A percentile compares a stretch with the other conserved stretches of the same genome.
phyloP scores from a whole-genome alignment of 129 eudicot genomes.

The Mikania micrantha region DNA sequence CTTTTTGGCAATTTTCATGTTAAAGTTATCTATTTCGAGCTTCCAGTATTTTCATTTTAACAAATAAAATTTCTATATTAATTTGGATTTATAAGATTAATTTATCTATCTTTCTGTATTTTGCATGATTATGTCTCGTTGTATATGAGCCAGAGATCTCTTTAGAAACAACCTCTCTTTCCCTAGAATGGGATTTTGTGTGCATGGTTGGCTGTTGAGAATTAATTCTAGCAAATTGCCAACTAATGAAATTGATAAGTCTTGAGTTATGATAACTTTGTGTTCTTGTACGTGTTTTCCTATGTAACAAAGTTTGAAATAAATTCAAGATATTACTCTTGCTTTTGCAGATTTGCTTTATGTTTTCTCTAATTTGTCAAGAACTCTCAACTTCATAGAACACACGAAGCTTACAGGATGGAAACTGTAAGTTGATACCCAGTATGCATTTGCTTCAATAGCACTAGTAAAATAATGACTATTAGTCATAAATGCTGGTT shows the following conservation, averaged over 20 bases:
- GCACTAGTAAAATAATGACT: not conserved
- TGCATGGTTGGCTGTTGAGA: too few species aligned
- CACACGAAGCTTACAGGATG: slow-evolving; percentile 85
- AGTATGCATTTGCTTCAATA: not conserved
- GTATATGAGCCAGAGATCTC: too few species aligned
- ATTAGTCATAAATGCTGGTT: not conserved
- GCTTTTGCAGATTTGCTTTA: slow-evolving; percentile 82
- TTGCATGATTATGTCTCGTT: too few species aligned
- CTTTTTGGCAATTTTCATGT: not conserved
- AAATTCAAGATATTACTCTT: not conserved
- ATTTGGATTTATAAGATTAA: not conserved
- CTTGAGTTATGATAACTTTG: not conserved
- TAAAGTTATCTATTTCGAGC: not conserved
- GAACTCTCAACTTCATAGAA: slow-evolving; percentile 87
- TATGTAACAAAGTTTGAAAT: not conserved
- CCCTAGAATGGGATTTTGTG: too few species aligned
- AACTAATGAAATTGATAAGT: not conserved
- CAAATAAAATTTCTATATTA: not conserved
- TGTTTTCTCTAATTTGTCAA: slow-evolving; percentile 80
- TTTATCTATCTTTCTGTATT: not conserved
- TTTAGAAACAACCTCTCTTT: too few species aligned
- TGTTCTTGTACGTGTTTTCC: not conserved
- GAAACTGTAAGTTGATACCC: slow-evolving; percentile 66
- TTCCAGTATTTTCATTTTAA: not conserved
- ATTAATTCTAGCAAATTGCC: not conserved